phyloP scores from a whole-genome alignment of 1,139 yeast species.

The Scheffersomyces lignicola region DNA sequence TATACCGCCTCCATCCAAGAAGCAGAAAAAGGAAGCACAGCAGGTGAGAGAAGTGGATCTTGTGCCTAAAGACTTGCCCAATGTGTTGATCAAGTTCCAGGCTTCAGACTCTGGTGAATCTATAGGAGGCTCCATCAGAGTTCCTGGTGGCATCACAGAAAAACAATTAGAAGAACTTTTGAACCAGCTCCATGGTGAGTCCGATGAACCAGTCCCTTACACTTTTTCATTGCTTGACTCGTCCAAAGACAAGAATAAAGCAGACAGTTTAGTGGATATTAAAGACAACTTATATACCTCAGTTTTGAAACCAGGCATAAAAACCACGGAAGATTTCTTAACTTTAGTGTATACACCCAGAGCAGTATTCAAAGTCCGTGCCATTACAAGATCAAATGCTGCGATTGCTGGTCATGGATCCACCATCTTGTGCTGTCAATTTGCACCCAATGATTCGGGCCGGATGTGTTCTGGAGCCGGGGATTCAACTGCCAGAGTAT shows the following conservation, averaged over 20 bases:
- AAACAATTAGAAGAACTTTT: conserved; percentile 85
- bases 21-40: conserved; percentile 83
- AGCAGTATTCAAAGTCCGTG: conserved; percentile 89
- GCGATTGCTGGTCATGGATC: conserved; percentile 96
- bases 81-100: conserved; percentile 84
- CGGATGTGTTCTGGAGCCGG: conserved; percentile 96
- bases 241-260: conserved; percentile 29
- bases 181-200: conserved; percentile 65
- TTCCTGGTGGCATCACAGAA: conserved; percentile 87
- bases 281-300: conserved; percentile 75
- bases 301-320: conserved; percentile 80
- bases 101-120: conserved; percentile 94
- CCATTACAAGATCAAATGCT: conserved; percentile 88
- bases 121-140: conserved; percentile 82
- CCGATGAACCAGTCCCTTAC: conserved; percentile 88
- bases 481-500: conserved; percentile 92
- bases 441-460: conserved; percentile 87
- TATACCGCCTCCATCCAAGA: conserved; percentile 91
- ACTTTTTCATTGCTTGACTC: conserved; percentile 69
- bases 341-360: conserved; percentile 92
- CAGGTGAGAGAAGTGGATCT: conserved; percentile 72
- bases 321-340: conserved; percentile 89
- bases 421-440: conserved; percentile 86
- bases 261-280: conserved; percentile 61
- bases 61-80: conserved; percentile 78